Evolutionary conservation across 1,284 basidiomycete genomes (phyloP), one percentile per base, ranked within the genome.

Genomic region (Farysia itapuensis): DNA sequence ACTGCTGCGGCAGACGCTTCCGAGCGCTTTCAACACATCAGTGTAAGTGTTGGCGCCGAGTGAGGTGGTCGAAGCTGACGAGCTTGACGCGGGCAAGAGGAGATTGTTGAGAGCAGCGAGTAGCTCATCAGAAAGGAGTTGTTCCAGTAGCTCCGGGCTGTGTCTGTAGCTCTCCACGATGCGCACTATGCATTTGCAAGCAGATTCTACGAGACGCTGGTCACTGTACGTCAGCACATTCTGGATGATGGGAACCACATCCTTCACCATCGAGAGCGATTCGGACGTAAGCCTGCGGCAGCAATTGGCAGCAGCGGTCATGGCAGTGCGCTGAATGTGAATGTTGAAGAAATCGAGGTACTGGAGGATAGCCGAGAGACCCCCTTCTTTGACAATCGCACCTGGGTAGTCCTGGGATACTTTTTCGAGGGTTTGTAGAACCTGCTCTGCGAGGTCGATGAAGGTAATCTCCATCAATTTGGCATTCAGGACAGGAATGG

Each of bases 291-390:
- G 57, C 43, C 67, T 67, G 26, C 70, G 63, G 33, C 70, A 74
- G 61, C 73, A 75, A 32, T 76, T 63, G 32, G 74, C 66, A 1
- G 67, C 72, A 13, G 71, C 64, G 4, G 56, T 64, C 69, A 75
- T 63, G 28, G 74, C 72, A 11, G 70, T 74, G 20, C 74, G 65
- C 56, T 76, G 74, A 30, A 76, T 69, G 50, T 76, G 71, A 39
- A 74, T 66, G 48, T 65, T 71, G 64, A 76, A 76, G 35, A 76
- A 76, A 54, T 76, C 74, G 40, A 76, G 53, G 38, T 67, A 76
- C 53, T 75, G 69, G 8, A 76, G 64, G 51, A 72, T 64, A 9
- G 74, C 72, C 15, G 59, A 58, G 26, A 76, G 49, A 30, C 72
- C 74, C 24, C 70, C 70, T 29, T 72, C 70, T 25, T 64, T 68